Base-by-base conservation (phyloP, 2,329 filamentous ascomycete species). In the Didymella arachidicola region DNA sequence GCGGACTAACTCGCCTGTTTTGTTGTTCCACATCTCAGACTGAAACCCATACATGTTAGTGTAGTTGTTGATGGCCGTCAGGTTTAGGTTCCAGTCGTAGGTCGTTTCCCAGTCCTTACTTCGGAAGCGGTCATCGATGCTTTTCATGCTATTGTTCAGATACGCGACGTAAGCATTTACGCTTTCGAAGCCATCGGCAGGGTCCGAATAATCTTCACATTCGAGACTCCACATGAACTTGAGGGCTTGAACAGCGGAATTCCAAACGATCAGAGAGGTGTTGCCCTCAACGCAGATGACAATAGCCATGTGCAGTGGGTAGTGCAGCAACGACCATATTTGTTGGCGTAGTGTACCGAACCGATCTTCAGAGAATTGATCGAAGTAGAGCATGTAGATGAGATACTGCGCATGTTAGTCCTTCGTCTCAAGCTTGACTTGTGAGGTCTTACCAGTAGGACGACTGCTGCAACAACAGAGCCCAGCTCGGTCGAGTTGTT, bases 381-480 rank as follows among this genome's bases (percentile, higher is more conserved):
- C 81, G 45, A 84, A 84, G 67, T 87, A 86, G 14, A 82, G 77
- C 78, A 87, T 85, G 82, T 84, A 88, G 60, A 88, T 80, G 53
- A 88, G 83, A 26, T 68, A 70, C 65, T 71, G 26, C 5, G 1
- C 7, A 12, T n/a, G n/a, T 58, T 22, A 59, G 41, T 29, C 12
- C 16, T n/a, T 25, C n/a, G 8, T 10, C 7, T 18, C 3, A 3
- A 10, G 18, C 10, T 10, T 41, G 10, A 12, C 4, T 2, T 19
- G 14, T 8, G 32, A 2, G 3, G 11, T 25, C 59, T 14, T 54
- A 68, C 65, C 22, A 68, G 30, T 14, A 68, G 47, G 7, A 68
- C 10, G 4, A 69, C 62, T 25, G 66, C 63, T 16, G 62, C 63
- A n/a, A 62, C 30, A 14, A 69, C 65, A 12, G 67, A 69, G 12